Percentiles rank a stretch among this genome's conserved stretches.
These are phyloP conservation scores for Trichoderma koningiopsis DNA, from an alignment of 2,329 filamentous ascomycete genomes.

Conservation along the genomic window DNA sequence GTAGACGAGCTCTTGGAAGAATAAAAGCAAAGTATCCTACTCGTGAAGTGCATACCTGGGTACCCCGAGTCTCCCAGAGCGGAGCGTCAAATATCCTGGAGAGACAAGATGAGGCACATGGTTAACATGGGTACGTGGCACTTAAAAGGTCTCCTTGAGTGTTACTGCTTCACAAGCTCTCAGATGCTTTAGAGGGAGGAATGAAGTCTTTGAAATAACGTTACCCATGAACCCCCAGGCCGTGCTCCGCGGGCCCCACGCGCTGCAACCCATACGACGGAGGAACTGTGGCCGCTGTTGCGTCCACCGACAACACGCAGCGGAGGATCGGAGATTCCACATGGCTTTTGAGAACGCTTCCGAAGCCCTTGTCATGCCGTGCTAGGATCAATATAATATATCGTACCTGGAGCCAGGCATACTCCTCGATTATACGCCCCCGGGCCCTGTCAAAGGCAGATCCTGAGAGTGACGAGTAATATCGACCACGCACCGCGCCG, in stretches of 20 bases:
- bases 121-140: neutral
- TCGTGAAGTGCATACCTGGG: neutral
- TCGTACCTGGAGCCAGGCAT: neutral
- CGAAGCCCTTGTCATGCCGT: neutral
- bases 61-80: neutral
- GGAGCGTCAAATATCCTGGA: neutral
- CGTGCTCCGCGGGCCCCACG: slow-evolving; percentile 15
- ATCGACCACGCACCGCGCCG: neutral
- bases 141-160: neutral
- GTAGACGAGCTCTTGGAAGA: neutral
- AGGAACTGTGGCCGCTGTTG: neutral
- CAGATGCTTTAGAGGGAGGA: neutral
- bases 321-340: slow-evolving; percentile 8
- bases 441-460: neutral
- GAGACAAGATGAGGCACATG: no score
- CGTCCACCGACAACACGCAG: neutral
- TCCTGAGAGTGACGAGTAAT: neutral
- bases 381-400: neutral
- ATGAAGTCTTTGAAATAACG: neutral
- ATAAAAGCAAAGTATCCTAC: neutral
- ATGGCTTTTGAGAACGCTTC: neutral
- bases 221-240: neutral
- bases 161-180: neutral
- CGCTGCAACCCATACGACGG: neutral
- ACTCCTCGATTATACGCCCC: neutral